These are phyloP conservation scores for Pelargonium nanum DNA, from an alignment of 345 rosid genomes.

Conservation along the genomic window DNA sequence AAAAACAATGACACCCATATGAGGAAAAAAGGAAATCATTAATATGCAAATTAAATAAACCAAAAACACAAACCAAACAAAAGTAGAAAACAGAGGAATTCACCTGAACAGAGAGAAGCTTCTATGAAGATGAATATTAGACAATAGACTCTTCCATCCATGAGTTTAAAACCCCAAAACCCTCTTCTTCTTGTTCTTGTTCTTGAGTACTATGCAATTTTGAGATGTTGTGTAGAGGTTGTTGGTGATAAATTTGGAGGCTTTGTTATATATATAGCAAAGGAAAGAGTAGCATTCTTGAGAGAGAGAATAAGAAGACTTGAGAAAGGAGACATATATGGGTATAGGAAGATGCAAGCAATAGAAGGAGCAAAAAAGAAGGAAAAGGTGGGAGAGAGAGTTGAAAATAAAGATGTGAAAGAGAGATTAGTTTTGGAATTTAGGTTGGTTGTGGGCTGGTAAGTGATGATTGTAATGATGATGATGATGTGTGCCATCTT, in stretches of 20 bases:
- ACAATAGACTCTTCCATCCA: conserved; percentile 16
- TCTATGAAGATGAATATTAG: conserved; percentile 11
- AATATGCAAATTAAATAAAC: too few relatives aligned
- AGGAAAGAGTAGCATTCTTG: not conserved
- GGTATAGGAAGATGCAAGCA: conserved; percentile 12
- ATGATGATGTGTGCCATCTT: conserved; percentile 9
- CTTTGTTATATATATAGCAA: conserved; percentile 2
- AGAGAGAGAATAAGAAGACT: conserved; percentile 8
- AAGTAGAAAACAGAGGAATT: too few relatives aligned
- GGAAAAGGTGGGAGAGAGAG: conserved; percentile 19
- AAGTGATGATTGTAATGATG: conserved; percentile 38
- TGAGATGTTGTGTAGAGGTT: too few relatives aligned
- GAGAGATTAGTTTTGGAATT: conserved; percentile 20
- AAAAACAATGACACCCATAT: not conserved
- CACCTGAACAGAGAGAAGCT: conserved; percentile 29
- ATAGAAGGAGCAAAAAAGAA: conserved; percentile 17
- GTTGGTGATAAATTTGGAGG: conserved; percentile 7
- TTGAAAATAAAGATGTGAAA: conserved; percentile 17
- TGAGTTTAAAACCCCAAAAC: conserved; percentile 6
- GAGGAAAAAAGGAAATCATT: too few relatives aligned
- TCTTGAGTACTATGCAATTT: conserved; percentile 6
- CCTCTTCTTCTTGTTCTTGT: not conserved
- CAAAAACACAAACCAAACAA: too few relatives aligned
- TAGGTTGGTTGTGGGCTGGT: conserved; percentile 20
- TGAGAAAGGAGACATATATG: conserved; percentile 10